Evolutionary conservation across 1,284 basidiomycete species (phyloP).

Genomic region (Puccinia hordei): DNA sequence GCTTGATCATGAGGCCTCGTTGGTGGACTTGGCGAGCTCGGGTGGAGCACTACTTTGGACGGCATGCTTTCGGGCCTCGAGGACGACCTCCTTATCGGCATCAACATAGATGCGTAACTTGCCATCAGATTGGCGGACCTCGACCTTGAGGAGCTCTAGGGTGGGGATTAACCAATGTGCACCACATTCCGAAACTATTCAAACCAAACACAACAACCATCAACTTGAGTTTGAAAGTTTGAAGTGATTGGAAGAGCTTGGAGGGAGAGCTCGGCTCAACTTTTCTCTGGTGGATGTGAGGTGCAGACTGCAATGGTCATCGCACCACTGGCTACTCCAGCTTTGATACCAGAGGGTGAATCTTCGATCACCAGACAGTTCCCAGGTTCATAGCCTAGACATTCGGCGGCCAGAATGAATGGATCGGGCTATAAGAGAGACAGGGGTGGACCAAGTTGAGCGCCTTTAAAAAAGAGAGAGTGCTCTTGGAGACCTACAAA

Average conservation of each 20-base stretch:
- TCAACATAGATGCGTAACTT: slow-evolving; percentile 35
- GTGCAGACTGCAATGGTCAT: slow-evolving; percentile 76
- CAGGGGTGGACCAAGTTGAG: no score
- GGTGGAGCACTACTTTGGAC: slow-evolving; percentile 27
- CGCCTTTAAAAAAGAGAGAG: background rate
- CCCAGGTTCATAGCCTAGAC: slow-evolving; percentile 66
- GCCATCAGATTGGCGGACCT: slow-evolving; percentile 29
- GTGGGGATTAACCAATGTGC: slow-evolving; percentile 46
- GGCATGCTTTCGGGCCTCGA: slow-evolving; percentile 9
- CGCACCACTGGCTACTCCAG: slow-evolving; percentile 70
- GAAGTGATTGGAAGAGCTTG: no score
- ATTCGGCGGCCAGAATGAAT: slow-evolving; percentile 73
- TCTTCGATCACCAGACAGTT: slow-evolving; percentile 69
- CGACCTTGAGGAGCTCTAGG: slow-evolving; percentile 26
- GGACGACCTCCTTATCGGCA: background rate
- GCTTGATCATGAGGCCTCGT: no score
- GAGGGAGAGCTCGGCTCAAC: slow-evolving; percentile 33
- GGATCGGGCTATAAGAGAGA: slow-evolving; percentile 74
- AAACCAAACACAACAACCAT: background rate
- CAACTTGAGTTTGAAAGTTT: background rate
- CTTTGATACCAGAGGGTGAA: slow-evolving; percentile 63
- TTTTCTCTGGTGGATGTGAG: slow-evolving; percentile 57
- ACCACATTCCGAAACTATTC: slow-evolving; percentile 39
- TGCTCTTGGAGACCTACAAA: slow-evolving; percentile 53
- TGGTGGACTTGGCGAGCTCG: no score